Evolutionary conservation across 2,329 filamentous ascomycete species (phyloP).

Genomic region (Trichoderma sp.): DNA sequence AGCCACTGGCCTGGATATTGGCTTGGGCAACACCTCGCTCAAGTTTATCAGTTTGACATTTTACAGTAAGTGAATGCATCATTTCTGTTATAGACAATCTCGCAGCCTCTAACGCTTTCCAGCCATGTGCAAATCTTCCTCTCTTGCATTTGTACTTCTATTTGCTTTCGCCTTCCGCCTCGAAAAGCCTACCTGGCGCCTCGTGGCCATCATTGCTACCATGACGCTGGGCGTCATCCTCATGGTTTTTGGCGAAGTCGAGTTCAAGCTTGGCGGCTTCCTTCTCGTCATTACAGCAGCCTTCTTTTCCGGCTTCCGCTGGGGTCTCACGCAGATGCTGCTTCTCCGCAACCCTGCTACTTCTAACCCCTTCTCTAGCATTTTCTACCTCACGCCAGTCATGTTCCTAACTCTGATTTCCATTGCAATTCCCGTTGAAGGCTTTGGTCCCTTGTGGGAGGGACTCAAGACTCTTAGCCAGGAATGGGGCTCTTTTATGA

Average conservation of each 20-base stretch:
- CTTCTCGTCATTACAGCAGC: slow-evolving; percentile 88
- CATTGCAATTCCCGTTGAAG: slow-evolving; percentile 86
- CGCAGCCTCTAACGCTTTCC: slow-evolving; percentile 30
- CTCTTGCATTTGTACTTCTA: slow-evolving; percentile 88
- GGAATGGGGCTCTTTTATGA: slow-evolving; percentile 66
- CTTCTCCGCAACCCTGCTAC: slow-evolving; percentile 92
- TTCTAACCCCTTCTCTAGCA: slow-evolving; percentile 92
- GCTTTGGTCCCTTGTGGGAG: slow-evolving; percentile 65
- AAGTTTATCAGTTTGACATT: slow-evolving; percentile 97
- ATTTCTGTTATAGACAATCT: not conserved
- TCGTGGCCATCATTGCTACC: slow-evolving; percentile 82
- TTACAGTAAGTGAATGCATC: slow-evolving; percentile 64
- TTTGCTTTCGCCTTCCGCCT: slow-evolving; percentile 95
- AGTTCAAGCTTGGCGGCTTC: slow-evolving; percentile 86
- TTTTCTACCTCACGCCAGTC: slow-evolving; percentile 95
- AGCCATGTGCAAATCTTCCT: slow-evolving; percentile 99
- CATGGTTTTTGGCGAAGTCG: slow-evolving; percentile 96
- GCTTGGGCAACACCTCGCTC: slow-evolving; percentile 90
- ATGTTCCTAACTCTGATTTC: slow-evolving; percentile 85
- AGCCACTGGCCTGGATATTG: slow-evolving; percentile 93
- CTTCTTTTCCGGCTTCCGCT: slow-evolving; percentile 95
- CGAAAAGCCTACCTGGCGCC: slow-evolving; percentile 80
- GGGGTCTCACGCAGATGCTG: slow-evolving; percentile 97
- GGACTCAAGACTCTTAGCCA: slow-evolving; percentile 66
- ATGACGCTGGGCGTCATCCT: slow-evolving; percentile 95